Percentiles rank a stretch among this genome's conserved stretches.
These are phyloP conservation scores for Colletotrichum musae DNA, from an alignment of 2,329 filamentous ascomycete genomes.

Conservation along the genomic window DNA sequence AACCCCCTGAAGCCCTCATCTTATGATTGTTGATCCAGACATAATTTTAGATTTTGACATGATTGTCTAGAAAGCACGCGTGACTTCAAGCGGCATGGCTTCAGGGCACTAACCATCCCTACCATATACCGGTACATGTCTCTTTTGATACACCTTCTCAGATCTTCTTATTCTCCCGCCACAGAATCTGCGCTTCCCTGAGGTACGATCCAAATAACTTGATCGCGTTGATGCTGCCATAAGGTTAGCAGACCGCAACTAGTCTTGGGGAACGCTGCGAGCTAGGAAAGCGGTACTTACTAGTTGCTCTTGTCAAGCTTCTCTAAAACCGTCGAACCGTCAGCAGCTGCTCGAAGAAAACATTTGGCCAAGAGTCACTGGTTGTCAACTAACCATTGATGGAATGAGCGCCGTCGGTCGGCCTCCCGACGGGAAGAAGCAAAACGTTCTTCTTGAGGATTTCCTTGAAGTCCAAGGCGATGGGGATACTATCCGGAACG, in stretches of 20 bases:
- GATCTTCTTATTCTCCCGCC: not conserved
- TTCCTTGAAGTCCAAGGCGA: constrained; percentile 97
- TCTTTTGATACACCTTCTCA: too few species aligned
- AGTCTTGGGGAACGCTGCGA: too few species aligned
- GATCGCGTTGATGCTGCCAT: constrained; percentile 83
- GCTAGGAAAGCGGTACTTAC: not conserved
- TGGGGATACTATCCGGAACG: constrained; percentile 80
- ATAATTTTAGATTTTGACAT: too few species aligned
- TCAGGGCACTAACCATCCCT: too few species aligned
- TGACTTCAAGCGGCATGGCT: too few species aligned
- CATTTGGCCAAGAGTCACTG: not conserved
- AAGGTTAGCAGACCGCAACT: not conserved
- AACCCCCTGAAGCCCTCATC: too few species aligned
- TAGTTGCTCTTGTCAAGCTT: constrained; percentile 98
- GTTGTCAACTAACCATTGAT: constrained; percentile 75
- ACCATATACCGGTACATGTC: too few species aligned
- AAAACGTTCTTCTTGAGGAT: constrained; percentile 98
- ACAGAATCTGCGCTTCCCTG: constrained; percentile 61
- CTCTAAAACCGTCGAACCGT: constrained; percentile 64
- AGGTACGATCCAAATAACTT: constrained; percentile 95
- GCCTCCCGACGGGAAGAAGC: constrained; percentile 95
- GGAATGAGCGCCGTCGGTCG: constrained; percentile 94
- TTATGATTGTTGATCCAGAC: too few species aligned
- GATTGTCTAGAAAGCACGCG: too few species aligned
- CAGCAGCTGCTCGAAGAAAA: not conserved